phyloP scores from a whole-genome alignment of 139 green algal species.

The Desmodesmus armatus region DNA sequence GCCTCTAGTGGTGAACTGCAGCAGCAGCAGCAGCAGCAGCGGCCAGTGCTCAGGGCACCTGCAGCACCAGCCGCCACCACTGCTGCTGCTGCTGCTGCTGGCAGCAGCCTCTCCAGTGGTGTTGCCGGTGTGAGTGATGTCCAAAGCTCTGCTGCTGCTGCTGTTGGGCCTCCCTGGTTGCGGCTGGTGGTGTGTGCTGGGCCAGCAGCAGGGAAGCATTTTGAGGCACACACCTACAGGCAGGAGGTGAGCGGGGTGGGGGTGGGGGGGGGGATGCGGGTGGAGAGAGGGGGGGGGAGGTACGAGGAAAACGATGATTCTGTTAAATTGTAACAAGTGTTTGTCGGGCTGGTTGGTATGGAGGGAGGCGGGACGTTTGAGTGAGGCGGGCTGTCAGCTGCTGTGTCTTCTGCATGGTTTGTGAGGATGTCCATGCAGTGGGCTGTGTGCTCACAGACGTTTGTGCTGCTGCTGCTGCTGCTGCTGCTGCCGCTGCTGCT shows the following conservation, averaged over 20 bases:
- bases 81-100: background rate
- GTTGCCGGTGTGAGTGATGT: background rate
- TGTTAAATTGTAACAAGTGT: background rate
- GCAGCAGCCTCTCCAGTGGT: background rate
- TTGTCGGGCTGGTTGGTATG: background rate
- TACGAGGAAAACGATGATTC: background rate
- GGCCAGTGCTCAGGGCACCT: background rate
- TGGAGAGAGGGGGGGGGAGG: background rate
- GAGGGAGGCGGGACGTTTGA: background rate
- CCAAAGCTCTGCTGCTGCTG: background rate
- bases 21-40: background rate
- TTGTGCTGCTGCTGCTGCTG: background rate
- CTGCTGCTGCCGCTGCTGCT: background rate
- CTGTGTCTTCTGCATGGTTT: background rate
- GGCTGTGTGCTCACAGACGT: background rate
- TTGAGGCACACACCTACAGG: slow-evolving; percentile 27
- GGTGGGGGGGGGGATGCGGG: no score
- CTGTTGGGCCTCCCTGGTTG: slow-evolving; percentile 31
- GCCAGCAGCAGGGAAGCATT: slow-evolving; percentile 48
- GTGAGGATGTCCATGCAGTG: background rate
- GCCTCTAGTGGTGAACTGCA: no score
- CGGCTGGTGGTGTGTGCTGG: slow-evolving; percentile 66
- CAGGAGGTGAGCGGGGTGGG: background rate
- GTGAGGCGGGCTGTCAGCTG: background rate
- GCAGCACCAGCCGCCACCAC: background rate